These are phyloP conservation scores for Berkeleyomyces rouxiae DNA, from an alignment of 2,329 filamentous ascomycete species.

Conservation along the genomic window DNA sequence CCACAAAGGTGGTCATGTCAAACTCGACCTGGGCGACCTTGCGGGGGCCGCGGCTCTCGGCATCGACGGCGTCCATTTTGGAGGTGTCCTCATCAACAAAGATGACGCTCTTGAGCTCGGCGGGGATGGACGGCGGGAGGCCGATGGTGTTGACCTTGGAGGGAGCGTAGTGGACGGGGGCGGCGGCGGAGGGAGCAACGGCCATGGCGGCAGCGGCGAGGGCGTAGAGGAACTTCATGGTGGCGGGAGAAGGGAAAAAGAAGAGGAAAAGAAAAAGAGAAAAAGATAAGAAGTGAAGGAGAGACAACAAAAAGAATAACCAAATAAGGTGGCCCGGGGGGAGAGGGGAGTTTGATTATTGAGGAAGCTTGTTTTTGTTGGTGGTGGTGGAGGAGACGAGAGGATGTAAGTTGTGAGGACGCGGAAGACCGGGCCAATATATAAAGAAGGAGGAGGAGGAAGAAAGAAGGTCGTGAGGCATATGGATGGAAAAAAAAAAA, in stretches of 20 bases:
- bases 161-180: neutral
- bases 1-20: neutral
- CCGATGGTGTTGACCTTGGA: slow-evolving; percentile 3
- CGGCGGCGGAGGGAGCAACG: neutral
- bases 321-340: neutral
- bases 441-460: neutral
- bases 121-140: slow-evolving; percentile 7
- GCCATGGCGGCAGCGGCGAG: slow-evolving; percentile 4
- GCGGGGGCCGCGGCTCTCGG: neutral
- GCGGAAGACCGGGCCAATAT: neutral
- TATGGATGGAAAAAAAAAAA: neutral
- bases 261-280: neutral
- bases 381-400: neutral
- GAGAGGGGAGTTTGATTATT: neutral
- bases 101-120: neutral
- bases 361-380: neutral
- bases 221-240: slow-evolving; percentile 7
- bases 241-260: neutral
- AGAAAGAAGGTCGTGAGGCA: neutral
- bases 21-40: neutral
- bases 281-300: neutral
- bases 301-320: neutral
- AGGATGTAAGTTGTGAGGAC: neutral
- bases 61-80: neutral
- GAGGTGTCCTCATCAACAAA: slow-evolving; percentile 1